Conservation (phyloP, 73 alveolate genomes). For the Paramecium sonneborni region DNA sequence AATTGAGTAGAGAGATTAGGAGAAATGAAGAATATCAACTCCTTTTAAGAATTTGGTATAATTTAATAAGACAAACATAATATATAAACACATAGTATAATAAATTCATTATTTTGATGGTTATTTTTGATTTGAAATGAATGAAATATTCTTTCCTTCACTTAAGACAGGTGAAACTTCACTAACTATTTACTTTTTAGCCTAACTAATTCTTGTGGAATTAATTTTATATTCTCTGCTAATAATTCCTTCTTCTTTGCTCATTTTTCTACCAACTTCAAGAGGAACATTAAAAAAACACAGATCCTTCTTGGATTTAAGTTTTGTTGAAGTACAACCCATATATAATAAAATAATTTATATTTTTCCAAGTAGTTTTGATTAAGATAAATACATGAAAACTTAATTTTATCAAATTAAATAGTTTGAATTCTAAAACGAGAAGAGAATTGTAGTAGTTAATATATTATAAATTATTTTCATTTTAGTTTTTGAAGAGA, state of each 20-base stretch:
- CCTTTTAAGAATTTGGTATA: neutral
- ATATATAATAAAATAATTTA: neutral
- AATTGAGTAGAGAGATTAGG: neutral
- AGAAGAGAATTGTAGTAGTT: neutral
- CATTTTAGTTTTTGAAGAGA: neutral
- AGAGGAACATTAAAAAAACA: neutral
- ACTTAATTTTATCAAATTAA: neutral
- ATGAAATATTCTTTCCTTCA: neutral
- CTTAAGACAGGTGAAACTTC: neutral
- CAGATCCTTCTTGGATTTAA: constrained; percentile 2
- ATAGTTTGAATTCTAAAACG: neutral
- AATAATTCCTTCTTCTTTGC: neutral
- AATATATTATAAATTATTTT: neutral
- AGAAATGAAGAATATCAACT: neutral
- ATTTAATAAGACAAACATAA: neutral
- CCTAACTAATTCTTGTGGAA: neutral
- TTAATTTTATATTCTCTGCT: neutral
- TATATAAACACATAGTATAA: neutral
- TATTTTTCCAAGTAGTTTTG: neutral
- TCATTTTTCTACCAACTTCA: neutral
- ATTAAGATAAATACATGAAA: neutral
- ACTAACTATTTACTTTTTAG: neutral
- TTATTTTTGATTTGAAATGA: neutral
- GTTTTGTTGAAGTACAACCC: constrained; percentile 9
- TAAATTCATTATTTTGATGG: neutral